Evolutionary conservation across 495 filamentous ascomycete species (phyloP).

Genomic region (Schizothecium vesticola): DNA sequence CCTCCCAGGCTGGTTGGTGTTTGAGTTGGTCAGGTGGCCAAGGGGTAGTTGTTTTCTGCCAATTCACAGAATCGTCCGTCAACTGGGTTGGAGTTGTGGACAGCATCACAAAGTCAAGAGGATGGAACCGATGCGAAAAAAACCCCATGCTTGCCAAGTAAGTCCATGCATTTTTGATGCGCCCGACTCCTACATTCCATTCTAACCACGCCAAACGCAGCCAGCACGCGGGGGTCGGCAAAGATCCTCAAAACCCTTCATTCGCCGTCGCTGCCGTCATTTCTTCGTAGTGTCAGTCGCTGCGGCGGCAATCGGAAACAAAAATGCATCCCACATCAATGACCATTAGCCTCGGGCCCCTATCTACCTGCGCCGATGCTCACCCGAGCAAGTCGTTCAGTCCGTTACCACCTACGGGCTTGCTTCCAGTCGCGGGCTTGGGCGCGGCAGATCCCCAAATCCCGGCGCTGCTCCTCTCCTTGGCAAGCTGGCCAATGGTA

Average conservation of each 20-base stretch:
- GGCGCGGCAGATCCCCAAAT: conserved; percentile 65
- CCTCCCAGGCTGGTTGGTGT: too few relatives aligned
- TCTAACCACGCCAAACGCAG: conserved; percentile 3
- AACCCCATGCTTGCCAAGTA: neutral
- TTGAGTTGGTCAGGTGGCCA: neutral
- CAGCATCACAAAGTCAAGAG: neutral
- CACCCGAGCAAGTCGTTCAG: conserved; percentile 44
- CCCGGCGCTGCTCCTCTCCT: conserved; percentile 89
- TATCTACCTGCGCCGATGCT: neutral
- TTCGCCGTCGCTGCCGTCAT: neutral
- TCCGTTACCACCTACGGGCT: conserved; percentile 28
- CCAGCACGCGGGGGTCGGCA: neutral
- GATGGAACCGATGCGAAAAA: neutral
- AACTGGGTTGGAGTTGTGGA: neutral
- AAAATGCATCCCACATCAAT: neutral
- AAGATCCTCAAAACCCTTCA: neutral
- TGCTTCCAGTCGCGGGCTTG: conserved; percentile 10
- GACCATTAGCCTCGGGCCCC: neutral
- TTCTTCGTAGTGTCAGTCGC: neutral
- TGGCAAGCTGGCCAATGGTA: conserved; percentile 85
- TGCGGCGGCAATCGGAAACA: neutral
- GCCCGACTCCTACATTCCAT: conserved; percentile 21
- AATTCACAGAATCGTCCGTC: neutral
- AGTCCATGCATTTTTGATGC: conserved; percentile 11
- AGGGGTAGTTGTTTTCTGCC: neutral